Conservation (phyloP, 495 filamentous ascomycete species). For the Delitschia confertaspora region DNA sequence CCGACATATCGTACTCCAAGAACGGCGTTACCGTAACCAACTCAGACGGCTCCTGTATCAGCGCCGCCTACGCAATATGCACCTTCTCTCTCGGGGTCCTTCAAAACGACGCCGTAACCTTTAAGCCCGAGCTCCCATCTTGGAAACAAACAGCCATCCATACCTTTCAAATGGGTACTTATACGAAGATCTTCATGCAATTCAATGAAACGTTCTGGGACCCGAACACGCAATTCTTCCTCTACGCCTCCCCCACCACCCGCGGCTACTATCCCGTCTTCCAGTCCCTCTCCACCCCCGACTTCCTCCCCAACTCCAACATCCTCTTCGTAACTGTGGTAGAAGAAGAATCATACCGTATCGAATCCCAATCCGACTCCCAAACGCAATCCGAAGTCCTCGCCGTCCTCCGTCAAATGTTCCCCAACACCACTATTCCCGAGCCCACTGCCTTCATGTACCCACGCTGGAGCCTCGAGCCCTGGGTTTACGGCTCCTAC, state of each 20-base stretch:
- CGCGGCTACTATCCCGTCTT: constrained; percentile 65
- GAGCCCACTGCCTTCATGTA: constrained; percentile 63
- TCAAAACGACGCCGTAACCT: constrained; percentile 53
- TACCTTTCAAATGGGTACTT: constrained; percentile 64
- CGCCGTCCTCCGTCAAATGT: constrained; percentile 57
- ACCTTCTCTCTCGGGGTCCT: constrained; percentile 62
- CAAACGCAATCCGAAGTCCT: constrained; percentile 53
- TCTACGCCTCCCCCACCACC: constrained; percentile 55
- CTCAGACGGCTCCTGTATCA: constrained; percentile 48
- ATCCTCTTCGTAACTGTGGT: constrained; percentile 68
- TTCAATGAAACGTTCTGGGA: constrained; percentile 69
- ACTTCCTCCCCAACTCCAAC: constrained; percentile 54
- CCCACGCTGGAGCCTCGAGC: constrained; percentile 57
- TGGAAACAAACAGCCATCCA: constrained; percentile 62
- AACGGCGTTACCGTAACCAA: constrained; percentile 50
- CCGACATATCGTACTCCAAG: constrained; percentile 47
- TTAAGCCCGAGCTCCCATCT: constrained; percentile 51
- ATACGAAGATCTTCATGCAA: constrained; percentile 72
- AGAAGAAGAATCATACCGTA: constrained; percentile 48
- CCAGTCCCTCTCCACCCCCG: constrained; percentile 53
- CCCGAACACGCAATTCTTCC: constrained; percentile 54
- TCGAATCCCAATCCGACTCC: constrained; percentile 55
- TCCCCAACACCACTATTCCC: constrained; percentile 49
- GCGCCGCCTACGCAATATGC: constrained; percentile 51
- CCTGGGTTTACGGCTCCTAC: constrained; percentile 63